phyloP scores from a whole-genome alignment of 768 basidiomycete genomes.

The Trametes meyenii region DNA sequence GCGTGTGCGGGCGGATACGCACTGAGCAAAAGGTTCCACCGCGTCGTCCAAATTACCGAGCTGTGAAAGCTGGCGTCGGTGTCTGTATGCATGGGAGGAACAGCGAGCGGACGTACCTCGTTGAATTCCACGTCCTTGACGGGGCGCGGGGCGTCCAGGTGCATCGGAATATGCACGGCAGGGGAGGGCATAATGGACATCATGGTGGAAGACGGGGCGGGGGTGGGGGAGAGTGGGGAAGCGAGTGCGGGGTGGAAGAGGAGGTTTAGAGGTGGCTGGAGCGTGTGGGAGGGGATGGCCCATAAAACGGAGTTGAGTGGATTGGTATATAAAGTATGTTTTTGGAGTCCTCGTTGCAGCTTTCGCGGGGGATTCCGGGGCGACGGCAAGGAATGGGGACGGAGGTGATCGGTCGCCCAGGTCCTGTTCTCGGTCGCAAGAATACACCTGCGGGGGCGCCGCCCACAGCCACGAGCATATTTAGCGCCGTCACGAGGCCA shows the following conservation, averaged over 20 bases:
- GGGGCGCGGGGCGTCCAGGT: constrained; percentile 26
- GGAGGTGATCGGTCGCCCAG: constrained; percentile 28
- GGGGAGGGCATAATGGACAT: constrained; percentile 35
- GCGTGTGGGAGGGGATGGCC: constrained; percentile 13
- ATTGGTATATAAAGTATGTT: constrained; percentile 16
- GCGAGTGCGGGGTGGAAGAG: constrained; percentile 12
- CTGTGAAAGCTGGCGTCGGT: constrained; percentile 35
- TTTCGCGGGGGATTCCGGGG: constrained; percentile 33
- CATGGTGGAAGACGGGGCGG: constrained; percentile 26
- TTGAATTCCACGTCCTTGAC: constrained; percentile 36
- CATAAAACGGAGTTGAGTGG: constrained; percentile 17
- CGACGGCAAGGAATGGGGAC: constrained; percentile 17
- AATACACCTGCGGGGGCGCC: constrained; percentile 20
- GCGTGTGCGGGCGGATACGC: constrained; percentile 24
- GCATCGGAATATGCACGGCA: constrained; percentile 29
- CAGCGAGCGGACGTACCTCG: constrained; percentile 36
- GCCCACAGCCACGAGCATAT: constrained; percentile 19
- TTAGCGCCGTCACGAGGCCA: constrained; percentile 21
- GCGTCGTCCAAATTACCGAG: constrained; percentile 56
- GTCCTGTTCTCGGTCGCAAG: constrained; percentile 25
- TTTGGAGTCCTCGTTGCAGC: constrained; percentile 34
- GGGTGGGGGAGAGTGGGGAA: constrained; percentile 5
- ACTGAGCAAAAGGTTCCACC: constrained; percentile 67
- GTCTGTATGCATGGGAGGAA: constrained; percentile 12
- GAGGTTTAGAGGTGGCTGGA: constrained; percentile 6